Conservation (phyloP, 1,284 basidiomycete species). For the Pisolithus thermaeus region DNA sequence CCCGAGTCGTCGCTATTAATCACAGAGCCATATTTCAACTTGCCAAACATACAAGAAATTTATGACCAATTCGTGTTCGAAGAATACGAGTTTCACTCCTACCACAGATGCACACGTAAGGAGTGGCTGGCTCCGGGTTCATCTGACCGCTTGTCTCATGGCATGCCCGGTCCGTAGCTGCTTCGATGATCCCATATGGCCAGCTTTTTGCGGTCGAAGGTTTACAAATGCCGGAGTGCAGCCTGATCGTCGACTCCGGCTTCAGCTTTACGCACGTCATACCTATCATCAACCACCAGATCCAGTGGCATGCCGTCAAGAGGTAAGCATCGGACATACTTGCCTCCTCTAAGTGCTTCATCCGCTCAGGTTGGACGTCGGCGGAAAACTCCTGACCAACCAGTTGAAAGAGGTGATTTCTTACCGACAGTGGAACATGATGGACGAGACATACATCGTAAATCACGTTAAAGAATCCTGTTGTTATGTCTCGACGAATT, state of each 20-base stretch:
- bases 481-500: slow-evolving; percentile 81
- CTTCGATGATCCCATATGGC: slow-evolving; percentile 71
- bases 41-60: slow-evolving; percentile 84
- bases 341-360: slow-evolving; percentile 16
- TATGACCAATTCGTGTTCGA: slow-evolving; percentile 95
- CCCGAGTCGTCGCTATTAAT: slow-evolving; percentile 70
- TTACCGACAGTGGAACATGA: slow-evolving; percentile 97
- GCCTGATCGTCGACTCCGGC: slow-evolving; percentile 82
- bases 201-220: slow-evolving; percentile 46
- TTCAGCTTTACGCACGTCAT: slow-evolving; percentile 92
- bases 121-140: slow-evolving; percentile 14
- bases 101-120: slow-evolving; percentile 78
- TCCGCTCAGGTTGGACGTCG: slow-evolving; percentile 75
- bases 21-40: slow-evolving; percentile 91
- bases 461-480: slow-evolving; percentile 86
- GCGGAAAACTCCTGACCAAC: slow-evolving; percentile 92
- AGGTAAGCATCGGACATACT: slow-evolving; percentile 43
- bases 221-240: slow-evolving; percentile 64
- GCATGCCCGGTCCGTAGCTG: slow-evolving; percentile 46
- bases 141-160: slow-evolving; percentile 14
- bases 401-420: slow-evolving; percentile 91
- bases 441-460: slow-evolving; percentile 91
- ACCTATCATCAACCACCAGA: slow-evolving; percentile 72
- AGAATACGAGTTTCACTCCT: slow-evolving; percentile 88
- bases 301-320: slow-evolving; percentile 77